Conservation (phyloP, 208 protist species). For the Entamoeba invadens region DNA sequence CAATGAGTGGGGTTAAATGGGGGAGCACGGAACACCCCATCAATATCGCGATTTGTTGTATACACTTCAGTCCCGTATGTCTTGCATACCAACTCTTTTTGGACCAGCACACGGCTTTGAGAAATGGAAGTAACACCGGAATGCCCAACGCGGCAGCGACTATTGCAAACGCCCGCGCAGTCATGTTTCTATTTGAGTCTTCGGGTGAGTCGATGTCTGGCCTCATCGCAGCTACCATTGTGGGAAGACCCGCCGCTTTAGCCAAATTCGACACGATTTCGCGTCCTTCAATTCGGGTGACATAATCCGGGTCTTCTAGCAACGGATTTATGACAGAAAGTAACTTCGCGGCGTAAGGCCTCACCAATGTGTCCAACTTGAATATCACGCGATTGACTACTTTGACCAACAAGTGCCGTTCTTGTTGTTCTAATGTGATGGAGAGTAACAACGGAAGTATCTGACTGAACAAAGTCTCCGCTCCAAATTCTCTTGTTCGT, state of each 20-base stretch:
- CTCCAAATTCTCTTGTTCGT: constrained; percentile 84
- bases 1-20: constrained; percentile 70
- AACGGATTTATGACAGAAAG: constrained; percentile 79
- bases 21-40: constrained; percentile 86
- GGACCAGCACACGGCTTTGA: constrained; percentile 79
- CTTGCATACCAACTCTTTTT: constrained; percentile 74
- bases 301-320: constrained; percentile 86
- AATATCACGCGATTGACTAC: constrained; percentile 93
- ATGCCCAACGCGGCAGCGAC: constrained; percentile 83
- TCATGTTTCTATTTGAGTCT: constrained; percentile 87
- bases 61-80: constrained; percentile 83
- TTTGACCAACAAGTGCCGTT: constrained; percentile 86
- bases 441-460: constrained; percentile 86
- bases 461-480: constrained; percentile 81
- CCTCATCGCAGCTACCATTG: constrained; percentile 85
- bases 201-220: constrained; percentile 89
- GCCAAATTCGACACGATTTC: constrained; percentile 92
- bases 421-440: constrained; percentile 79
- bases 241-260: constrained; percentile 85
- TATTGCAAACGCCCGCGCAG: constrained; percentile 83
- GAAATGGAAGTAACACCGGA: constrained; percentile 72
- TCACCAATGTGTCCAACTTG: constrained; percentile 79
- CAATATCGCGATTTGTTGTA: constrained; percentile 83
- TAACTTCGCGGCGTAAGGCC: constrained; percentile 86
- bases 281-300: constrained; percentile 85